Evolutionary conservation across 2,329 filamentous ascomycete genomes (phyloP), one percentile per base, ranked within the genome.

Genomic region (Trichoderma afroharzianum): DNA sequence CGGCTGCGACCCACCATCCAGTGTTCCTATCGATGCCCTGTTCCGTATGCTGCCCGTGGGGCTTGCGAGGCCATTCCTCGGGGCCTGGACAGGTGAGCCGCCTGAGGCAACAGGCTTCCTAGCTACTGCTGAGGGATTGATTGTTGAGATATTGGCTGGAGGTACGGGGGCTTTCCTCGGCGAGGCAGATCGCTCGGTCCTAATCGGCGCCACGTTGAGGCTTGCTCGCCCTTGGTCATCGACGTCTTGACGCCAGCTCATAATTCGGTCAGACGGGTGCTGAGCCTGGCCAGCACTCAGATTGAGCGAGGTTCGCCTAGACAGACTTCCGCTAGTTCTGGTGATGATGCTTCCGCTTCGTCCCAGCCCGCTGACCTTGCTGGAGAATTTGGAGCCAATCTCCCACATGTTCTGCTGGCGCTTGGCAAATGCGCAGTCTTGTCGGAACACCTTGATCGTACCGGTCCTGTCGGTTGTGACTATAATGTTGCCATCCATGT

Each of bases 361-460:
- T 9, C 85, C 87, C 1, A 93, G 85, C 39, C 88, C 88, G 28
- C 87, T 81, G 61, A 93, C 82, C 76, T 89, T 90, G 74, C 89
- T 90, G 11, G 93, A 94, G 76, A 97, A 92, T 8, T 89, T 89
- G 18, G 92, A 95, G 1, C 88, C 87, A 0, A 91, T 90, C 75
- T 97, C 94, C 91, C 92, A 95, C 47, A 87, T 88, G 70, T 94
- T 93, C 71, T 90, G 88, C 70, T 89, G 87, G 6, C 95, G 90
- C 81, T 97, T 97, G 63, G 86, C 82, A 76, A 88, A 93, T 0
- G 95, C 96, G 78, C 95, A 98, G 79, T 99, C 96, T 80, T 98
- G 95, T 24, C 96, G 89, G 79, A 98, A 98, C 0, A 98, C 92
- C 79, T 98, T 98, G 82, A 99, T 96, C 30, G 90, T 88, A 43